These are phyloP conservation scores for Apiospora hydei DNA, from an alignment of 2,329 filamentous ascomycete genomes.

Conservation along the genomic window DNA sequence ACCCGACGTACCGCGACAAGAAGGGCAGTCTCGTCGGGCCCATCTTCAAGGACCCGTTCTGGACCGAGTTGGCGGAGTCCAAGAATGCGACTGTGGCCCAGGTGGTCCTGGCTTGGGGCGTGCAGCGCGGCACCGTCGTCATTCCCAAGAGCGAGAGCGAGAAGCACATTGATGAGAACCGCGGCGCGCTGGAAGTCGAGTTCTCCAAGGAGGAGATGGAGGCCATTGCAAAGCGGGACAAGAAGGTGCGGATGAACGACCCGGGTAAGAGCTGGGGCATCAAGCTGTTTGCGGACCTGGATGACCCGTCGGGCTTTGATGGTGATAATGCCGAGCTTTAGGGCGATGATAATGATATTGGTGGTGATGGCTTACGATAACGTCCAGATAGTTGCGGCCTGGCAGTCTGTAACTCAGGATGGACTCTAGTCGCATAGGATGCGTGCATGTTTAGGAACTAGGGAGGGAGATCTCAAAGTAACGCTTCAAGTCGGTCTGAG, in stretches of 20 bases:
- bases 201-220: slow-evolving; percentile 48
- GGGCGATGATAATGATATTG: neutral
- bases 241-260: slow-evolving; percentile 46
- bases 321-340: slow-evolving; percentile 32
- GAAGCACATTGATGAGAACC: slow-evolving; percentile 53
- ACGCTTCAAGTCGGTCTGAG: neutral
- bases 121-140: slow-evolving; percentile 53
- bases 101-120: slow-evolving; percentile 55
- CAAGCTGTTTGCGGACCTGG: slow-evolving; percentile 48
- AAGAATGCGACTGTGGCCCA: slow-evolving; percentile 53
- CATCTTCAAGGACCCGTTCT: slow-evolving; percentile 50
- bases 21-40: slow-evolving; percentile 34
- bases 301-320: slow-evolving; percentile 42
- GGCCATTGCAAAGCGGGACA: slow-evolving; percentile 40
- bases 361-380: neutral
- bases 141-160: slow-evolving; percentile 59
- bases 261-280: slow-evolving; percentile 49
- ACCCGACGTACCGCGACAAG: slow-evolving; percentile 50
- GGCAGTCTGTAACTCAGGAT: neutral
- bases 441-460: neutral
- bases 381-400: neutral
- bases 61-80: slow-evolving; percentile 46
- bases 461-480: neutral
- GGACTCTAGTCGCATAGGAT: no score
- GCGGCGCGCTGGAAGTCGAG: slow-evolving; percentile 55